Evolutionary conservation across 768 basidiomycete genomes (phyloP).

Genomic region (Russula sp.): DNA sequence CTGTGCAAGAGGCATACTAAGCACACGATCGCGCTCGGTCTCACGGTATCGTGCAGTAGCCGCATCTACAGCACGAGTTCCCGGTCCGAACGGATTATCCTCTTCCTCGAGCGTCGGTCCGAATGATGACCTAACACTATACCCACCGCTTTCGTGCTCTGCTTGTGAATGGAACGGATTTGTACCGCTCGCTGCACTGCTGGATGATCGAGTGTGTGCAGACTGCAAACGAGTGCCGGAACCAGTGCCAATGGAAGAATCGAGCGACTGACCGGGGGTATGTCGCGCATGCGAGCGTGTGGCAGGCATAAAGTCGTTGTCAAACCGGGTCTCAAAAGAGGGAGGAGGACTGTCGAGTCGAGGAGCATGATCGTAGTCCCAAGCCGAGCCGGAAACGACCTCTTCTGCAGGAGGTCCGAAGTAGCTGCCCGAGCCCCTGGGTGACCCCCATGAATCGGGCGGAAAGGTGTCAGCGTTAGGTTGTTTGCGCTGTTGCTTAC

Average conservation of each 20-base stretch:
- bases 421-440: conserved; percentile 48
- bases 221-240: not conserved
- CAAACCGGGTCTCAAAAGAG: conserved; percentile 20
- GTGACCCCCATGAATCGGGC: conserved; percentile 55
- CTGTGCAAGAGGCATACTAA: conserved; percentile 43
- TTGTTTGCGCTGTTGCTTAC: conserved; percentile 15
- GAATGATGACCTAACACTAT: conserved; percentile 6
- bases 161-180: conserved; percentile 13
- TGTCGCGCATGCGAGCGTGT: conserved; percentile 7
- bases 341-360: conserved; percentile 15
- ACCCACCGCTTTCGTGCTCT: conserved; percentile 10
- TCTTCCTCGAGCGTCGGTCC: conserved; percentile 21
- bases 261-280: conserved; percentile 3
- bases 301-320: conserved; percentile 18
- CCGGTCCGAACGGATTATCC: conserved; percentile 13
- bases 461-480: conserved; percentile 45
- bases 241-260: not conserved
- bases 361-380: conserved; percentile 22
- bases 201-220: conserved; percentile 8
- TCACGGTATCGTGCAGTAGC: conserved; percentile 9
- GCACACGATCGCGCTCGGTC: conserved; percentile 33
- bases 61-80: not conserved
- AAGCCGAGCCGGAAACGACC: conserved; percentile 23
- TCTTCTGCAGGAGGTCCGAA: conserved; percentile 35
- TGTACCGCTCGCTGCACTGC: not conserved